phyloP scores from a whole-genome alignment of 768 basidiomycete genomes.

The Tricholoma sp. region DNA sequence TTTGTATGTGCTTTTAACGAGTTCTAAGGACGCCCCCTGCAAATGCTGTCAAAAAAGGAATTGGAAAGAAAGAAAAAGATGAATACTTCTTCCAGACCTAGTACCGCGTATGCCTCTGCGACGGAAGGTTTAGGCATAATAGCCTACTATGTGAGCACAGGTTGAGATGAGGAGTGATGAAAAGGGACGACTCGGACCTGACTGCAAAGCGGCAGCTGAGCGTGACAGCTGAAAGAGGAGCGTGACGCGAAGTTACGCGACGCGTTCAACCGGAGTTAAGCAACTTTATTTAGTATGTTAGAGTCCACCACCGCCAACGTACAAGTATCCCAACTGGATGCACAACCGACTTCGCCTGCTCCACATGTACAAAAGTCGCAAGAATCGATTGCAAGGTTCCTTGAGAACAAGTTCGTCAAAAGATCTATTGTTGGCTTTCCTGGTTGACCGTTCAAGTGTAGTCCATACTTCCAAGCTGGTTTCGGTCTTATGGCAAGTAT shows the following conservation, averaged over 20 bases:
- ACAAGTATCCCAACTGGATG: not conserved
- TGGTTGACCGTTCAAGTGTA: constrained; percentile 37
- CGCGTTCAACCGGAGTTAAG: constrained; percentile 15
- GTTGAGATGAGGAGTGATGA: constrained; percentile 7
- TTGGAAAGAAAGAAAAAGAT: constrained; percentile 1
- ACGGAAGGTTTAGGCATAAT: constrained; percentile 11
- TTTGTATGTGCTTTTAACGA: constrained; percentile 65
- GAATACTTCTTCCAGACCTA: constrained; percentile 53
- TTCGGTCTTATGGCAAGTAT: constrained; percentile 90
- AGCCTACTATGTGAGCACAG: constrained; percentile 5
- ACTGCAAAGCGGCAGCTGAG: constrained; percentile 7
- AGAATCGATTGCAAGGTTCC: constrained; percentile 30
- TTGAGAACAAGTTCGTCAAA: constrained; percentile 62
- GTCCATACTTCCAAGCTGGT: constrained; percentile 97
- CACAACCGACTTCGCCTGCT: not conserved
- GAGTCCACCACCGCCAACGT: not conserved
- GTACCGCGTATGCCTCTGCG: constrained; percentile 31
- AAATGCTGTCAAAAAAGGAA: not conserved
- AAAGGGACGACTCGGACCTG: constrained; percentile 8
- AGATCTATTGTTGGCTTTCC: not conserved
- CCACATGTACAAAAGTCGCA: constrained; percentile 8
- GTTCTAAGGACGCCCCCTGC: constrained; percentile 57
- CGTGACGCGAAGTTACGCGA: constrained; percentile 15
- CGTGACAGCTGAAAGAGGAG: constrained; percentile 13
- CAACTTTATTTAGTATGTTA: not conserved